These are phyloP conservation scores for Penicillium sp. DNA, from an alignment of 2,329 filamentous ascomycete species.

Conservation along the genomic window DNA sequence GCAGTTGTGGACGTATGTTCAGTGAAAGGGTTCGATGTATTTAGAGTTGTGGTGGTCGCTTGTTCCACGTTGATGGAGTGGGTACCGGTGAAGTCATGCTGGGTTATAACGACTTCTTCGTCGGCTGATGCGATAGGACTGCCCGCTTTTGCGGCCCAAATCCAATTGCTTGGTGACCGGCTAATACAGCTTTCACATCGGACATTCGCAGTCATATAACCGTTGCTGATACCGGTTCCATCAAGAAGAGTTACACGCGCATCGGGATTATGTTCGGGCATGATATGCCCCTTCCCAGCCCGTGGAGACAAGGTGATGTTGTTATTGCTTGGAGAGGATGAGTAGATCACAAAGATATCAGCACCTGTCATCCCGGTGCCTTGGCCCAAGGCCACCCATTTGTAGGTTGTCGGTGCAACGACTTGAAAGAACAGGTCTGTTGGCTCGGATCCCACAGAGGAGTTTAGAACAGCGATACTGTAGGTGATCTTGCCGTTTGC, in stretches of 20 bases:
- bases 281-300: constrained; percentile 51
- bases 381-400: constrained; percentile 65
- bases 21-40: no score
- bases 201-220: constrained; percentile 65
- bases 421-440: constrained; percentile 68
- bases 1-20: no score
- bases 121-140: constrained; percentile 27
- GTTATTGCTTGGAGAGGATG: constrained; percentile 46
- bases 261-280: constrained; percentile 53
- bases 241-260: constrained; percentile 58
- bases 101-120: constrained; percentile 20
- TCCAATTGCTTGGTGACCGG: constrained; percentile 32
- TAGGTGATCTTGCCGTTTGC: constrained; percentile 7
- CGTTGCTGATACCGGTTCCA: constrained; percentile 61
- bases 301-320: constrained; percentile 68
- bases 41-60: background rate
- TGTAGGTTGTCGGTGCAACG: constrained; percentile 41
- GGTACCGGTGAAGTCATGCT: constrained; percentile 30
- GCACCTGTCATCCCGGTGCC: constrained; percentile 60
- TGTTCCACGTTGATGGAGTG: constrained; percentile 4
- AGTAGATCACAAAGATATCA: constrained; percentile 68
- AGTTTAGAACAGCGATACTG: constrained; percentile 24
- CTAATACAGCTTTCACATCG: constrained; percentile 37
- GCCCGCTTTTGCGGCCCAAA: constrained; percentile 34
- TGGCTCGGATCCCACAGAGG: constrained; percentile 52